Conservation (phyloP, 78 protist genomes). For the Dictyostelium discoideum region dicty_2.7 NC_007090.3:57501-58000, state of each 20-base stretch:
- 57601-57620: not conserved
- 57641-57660: not conserved
- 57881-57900: not conserved
- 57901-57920: not conserved
- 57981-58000: not conserved
- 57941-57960: too few relatives aligned
- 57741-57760: not conserved
- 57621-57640: not conserved
- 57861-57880: not conserved
- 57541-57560: not conserved
- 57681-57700: not conserved
- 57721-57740: not conserved
- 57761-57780: too few relatives aligned
- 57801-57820: not conserved
- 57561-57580: not conserved
- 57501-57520: not conserved
- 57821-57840: not conserved
- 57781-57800: not conserved
- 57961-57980: not conserved
- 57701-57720: not conserved
- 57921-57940: not conserved
- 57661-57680: not conserved
- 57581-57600: not conserved
- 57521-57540: not conserved
- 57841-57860: not conserved